phyloP scores from a whole-genome alignment of 1,139 yeast genomes.

The Debaryomyces sp. region DNA sequence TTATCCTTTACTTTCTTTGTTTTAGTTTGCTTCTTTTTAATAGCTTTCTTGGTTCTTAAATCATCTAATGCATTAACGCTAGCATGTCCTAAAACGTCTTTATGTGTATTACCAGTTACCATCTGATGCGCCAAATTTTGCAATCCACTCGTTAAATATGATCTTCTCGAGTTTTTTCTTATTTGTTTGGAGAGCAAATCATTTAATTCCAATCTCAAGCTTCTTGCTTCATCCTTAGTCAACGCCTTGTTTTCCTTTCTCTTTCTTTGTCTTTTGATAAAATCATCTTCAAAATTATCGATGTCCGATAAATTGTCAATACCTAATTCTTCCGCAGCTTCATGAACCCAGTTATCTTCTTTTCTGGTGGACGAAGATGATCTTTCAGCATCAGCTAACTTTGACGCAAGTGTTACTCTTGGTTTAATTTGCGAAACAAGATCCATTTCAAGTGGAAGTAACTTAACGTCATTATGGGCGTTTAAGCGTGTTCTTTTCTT shows the following conservation, averaged over 20 bases:
- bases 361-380: constrained; percentile 63
- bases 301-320: constrained; percentile 68
- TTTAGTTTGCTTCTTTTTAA: constrained; percentile 17
- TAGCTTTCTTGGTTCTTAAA: constrained; percentile 38
- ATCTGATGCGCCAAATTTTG: constrained; percentile 84
- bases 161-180: constrained; percentile 67
- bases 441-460: constrained; percentile 78
- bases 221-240: constrained; percentile 51
- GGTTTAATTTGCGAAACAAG: constrained; percentile 70
- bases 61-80: constrained; percentile 72
- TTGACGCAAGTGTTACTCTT: constrained; percentile 68
- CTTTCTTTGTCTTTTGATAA: constrained; percentile 62
- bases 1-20: constrained; percentile 12
- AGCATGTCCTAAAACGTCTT: constrained; percentile 69
- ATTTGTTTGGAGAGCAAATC: constrained; percentile 60
- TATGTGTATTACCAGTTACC: constrained; percentile 71
- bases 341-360: constrained; percentile 78
- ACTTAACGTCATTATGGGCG: constrained; percentile 60
- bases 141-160: constrained; percentile 84
- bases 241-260: constrained; percentile 60
- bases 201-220: constrained; percentile 57
- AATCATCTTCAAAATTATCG: constrained; percentile 63
- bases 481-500: constrained; percentile 25
- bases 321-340: constrained; percentile 94
- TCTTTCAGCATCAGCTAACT: constrained; percentile 72